phyloP scores from a whole-genome alignment of 2,329 filamentous ascomycete genomes.

The Talaromyces sp. region DNA sequence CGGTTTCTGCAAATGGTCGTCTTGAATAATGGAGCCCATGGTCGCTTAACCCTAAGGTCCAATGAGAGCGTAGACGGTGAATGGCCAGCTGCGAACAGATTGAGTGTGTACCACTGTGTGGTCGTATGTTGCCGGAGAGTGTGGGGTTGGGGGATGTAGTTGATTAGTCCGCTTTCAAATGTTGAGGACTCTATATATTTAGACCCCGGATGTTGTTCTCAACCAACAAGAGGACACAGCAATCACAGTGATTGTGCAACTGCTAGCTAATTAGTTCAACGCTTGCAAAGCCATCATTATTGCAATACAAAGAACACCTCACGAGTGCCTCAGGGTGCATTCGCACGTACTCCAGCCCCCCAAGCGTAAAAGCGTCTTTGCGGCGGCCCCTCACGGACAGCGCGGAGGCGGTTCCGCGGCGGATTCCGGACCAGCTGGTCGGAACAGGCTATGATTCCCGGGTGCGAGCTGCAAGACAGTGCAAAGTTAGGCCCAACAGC shows the following conservation, averaged over 20 bases:
- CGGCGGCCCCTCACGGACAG: not conserved
- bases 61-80: not conserved
- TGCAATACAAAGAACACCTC: not conserved
- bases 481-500: too few relatives aligned
- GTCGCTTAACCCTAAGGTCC: not conserved
- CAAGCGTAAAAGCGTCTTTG: not conserved
- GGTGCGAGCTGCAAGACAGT: not conserved
- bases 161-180: not conserved
- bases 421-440: not conserved
- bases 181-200: not conserved
- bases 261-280: not conserved
- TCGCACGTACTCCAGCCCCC: too few relatives aligned
- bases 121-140: not conserved
- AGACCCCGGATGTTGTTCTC: not conserved
- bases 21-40: slow-evolving; percentile 9
- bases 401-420: not conserved
- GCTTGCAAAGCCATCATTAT: not conserved
- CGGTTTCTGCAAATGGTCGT: slow-evolving; percentile 1
- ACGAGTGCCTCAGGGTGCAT: too few relatives aligned
- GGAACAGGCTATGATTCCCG: not conserved
- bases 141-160: not conserved
- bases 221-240: not conserved
- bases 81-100: not conserved
- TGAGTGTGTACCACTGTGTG: not conserved
- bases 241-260: not conserved